Evolutionary conservation across 2,329 filamentous ascomycete species (phyloP).

Genomic region (Xylariaceae sp.): DNA sequence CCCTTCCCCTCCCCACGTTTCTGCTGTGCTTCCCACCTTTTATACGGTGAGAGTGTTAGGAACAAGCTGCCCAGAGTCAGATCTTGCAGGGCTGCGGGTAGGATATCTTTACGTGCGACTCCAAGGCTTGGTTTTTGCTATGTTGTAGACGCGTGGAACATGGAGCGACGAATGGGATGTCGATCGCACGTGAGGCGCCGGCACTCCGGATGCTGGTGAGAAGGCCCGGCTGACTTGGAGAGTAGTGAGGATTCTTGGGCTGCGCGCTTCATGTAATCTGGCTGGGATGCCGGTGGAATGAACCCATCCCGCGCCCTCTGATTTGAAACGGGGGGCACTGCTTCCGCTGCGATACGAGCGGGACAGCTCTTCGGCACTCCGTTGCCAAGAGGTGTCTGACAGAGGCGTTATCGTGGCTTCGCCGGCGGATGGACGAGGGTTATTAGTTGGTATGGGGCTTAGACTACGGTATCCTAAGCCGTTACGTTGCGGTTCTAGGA

Average conservation of each 20-base stretch:
- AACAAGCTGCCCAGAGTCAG: slow-evolving; percentile 8
- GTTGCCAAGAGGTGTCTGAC: background rate
- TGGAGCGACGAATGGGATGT: slow-evolving; percentile 9
- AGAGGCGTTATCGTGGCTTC: background rate
- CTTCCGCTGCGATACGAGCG: slow-evolving; percentile 1
- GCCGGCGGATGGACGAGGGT: background rate
- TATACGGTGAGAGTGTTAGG: slow-evolving; percentile 13
- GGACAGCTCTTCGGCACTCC: background rate
- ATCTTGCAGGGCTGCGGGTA: slow-evolving; percentile 8
- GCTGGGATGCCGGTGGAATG: background rate
- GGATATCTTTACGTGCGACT: background rate
- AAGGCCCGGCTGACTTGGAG: slow-evolving; percentile 1
- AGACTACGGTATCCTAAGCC: slow-evolving; percentile 3
- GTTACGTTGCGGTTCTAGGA: background rate
- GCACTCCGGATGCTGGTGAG: slow-evolving; percentile 4
- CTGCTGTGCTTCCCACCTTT: slow-evolving; percentile 13
- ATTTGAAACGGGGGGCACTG: slow-evolving; percentile 3
- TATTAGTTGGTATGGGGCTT: background rate
- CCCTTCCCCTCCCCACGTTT: slow-evolving; percentile 12
- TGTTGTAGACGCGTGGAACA: slow-evolving; percentile 11
- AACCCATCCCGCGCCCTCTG: slow-evolving; percentile 10
- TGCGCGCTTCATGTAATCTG: background rate
- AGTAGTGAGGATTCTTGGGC: background rate
- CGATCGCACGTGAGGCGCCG: slow-evolving; percentile 8
- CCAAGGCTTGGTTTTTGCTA: slow-evolving; percentile 2